Evolutionary conservation across 2,329 filamentous ascomycete genomes (phyloP), one percentile per base, ranked within the genome.

Genomic region (Pyrenophora graminea): DNA sequence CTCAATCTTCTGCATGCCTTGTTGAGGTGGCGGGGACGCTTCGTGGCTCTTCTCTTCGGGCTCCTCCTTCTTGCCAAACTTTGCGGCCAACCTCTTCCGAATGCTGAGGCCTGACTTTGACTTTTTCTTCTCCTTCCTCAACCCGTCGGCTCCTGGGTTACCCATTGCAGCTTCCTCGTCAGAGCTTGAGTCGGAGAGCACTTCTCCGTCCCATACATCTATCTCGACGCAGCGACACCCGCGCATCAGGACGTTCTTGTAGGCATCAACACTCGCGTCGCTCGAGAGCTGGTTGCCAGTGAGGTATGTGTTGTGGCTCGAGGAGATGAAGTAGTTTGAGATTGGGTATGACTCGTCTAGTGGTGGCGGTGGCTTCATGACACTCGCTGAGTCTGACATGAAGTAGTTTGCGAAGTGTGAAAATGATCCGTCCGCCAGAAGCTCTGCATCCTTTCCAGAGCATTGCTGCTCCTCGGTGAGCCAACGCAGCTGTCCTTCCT

Each of bases 201-300:
- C 66, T 37, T 82, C 79, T 10, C 91, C 90, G 71, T 97, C 90
- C 89, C 92, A 96, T 3, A 97, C 91, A 67, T 97, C 93, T 48
- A 97, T 94, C 71, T 97, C 92, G 39, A 97, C 91, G 67, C 91
- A 97, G 55, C 92, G 85, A 67, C 92, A 96, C 40, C 90, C 89
- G 44, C 85, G 82, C 31, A 83, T 79, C 10, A 97, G 83, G 10
- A 89, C 89, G 67, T 86, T 84, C 61, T 82, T 87, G 74, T 97
- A 97, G 10, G 88, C 85, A 49, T 91, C 85, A 0, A 87, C 85
- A 23, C 88, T 91, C 53, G 89, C 88, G 53, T 85, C 84, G 39
- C 90, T 91, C 53, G 85, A 86, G 34, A 94, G 80, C 73, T 97
- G 93, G 64, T 96, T 91, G 2, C 92, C 92, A 2, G 87, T 86